Conservation (phyloP, 2,329 filamentous ascomycete genomes). For the Fusarium sp. region DNA sequence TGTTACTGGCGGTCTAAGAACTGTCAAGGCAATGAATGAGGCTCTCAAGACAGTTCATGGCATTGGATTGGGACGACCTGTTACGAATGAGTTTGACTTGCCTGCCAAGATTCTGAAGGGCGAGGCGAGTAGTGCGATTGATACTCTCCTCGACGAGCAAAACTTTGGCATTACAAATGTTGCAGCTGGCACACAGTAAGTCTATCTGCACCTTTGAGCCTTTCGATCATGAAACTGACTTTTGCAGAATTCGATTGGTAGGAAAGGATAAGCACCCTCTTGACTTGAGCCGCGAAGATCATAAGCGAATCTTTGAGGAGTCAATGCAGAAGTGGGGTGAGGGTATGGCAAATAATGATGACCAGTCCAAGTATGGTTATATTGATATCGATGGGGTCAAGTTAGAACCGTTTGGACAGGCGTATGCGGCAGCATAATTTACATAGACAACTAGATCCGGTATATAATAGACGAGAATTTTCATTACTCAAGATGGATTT, state of each 20-base stretch:
- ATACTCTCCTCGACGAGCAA: slow-evolving; percentile 60
- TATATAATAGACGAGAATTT: not conserved
- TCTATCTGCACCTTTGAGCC: not conserved
- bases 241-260: slow-evolving; percentile 49
- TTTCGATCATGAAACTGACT: not conserved
- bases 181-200: slow-evolving; percentile 51
- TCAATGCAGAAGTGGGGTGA: slow-evolving; percentile 49
- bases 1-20: slow-evolving; percentile 69
- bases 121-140: slow-evolving; percentile 60
- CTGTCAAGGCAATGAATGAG: slow-evolving; percentile 67
- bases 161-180: slow-evolving; percentile 59
- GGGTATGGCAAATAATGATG: slow-evolving; percentile 49
- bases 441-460: not conserved
- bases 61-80: slow-evolving; percentile 64
- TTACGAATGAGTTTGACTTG: slow-evolving; percentile 43
- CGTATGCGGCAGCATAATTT: slow-evolving; percentile 32
- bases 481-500: no score
- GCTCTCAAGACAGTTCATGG: slow-evolving; percentile 70
- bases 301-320: slow-evolving; percentile 47
- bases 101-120: slow-evolving; percentile 44
- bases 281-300: slow-evolving; percentile 63
- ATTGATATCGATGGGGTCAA: slow-evolving; percentile 50
- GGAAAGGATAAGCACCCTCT: slow-evolving; percentile 64
- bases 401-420: slow-evolving; percentile 51
- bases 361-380: slow-evolving; percentile 50